Evolutionary conservation across 805 yeast species (phyloP).

Genomic region (Yamadazyma laniorum): DNA sequence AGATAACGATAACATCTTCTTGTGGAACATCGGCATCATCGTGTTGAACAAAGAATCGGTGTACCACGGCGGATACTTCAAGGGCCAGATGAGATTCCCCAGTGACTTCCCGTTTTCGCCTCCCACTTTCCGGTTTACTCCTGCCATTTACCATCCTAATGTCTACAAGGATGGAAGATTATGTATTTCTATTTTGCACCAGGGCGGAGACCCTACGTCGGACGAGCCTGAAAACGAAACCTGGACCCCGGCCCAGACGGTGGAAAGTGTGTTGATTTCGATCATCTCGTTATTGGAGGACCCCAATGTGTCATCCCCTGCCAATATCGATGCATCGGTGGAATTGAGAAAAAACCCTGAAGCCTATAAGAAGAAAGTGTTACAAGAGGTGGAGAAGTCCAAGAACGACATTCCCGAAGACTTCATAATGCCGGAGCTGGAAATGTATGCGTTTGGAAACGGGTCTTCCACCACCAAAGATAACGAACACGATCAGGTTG

Average conservation of each 20-base stretch:
- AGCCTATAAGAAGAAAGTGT: slow-evolving; percentile 70
- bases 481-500: slow-evolving; percentile 56
- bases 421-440: slow-evolving; percentile 74
- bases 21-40: slow-evolving; percentile 89
- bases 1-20: slow-evolving; percentile 54
- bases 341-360: slow-evolving; percentile 82
- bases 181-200: slow-evolving; percentile 90
- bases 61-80: slow-evolving; percentile 92
- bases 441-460: slow-evolving; percentile 43
- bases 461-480: slow-evolving; percentile 37
- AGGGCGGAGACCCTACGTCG: slow-evolving; percentile 83
- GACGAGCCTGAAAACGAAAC: slow-evolving; percentile 94
- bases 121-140: slow-evolving; percentile 88
- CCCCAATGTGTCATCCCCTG: slow-evolving; percentile 91
- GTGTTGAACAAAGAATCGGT: slow-evolving; percentile 85
- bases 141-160: slow-evolving; percentile 93
- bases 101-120: slow-evolving; percentile 89
- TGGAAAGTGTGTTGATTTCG: slow-evolving; percentile 84
- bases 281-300: slow-evolving; percentile 89
- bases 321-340: slow-evolving; percentile 94
- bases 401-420: slow-evolving; percentile 85
- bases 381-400: slow-evolving; percentile 79
- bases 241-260: slow-evolving; percentile 93
- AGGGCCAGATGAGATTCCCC: slow-evolving; percentile 93
- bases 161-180: slow-evolving; percentile 91